Base-by-base conservation (phyloP, 805 yeast species). In the Teunomyces cretensis region DNA sequence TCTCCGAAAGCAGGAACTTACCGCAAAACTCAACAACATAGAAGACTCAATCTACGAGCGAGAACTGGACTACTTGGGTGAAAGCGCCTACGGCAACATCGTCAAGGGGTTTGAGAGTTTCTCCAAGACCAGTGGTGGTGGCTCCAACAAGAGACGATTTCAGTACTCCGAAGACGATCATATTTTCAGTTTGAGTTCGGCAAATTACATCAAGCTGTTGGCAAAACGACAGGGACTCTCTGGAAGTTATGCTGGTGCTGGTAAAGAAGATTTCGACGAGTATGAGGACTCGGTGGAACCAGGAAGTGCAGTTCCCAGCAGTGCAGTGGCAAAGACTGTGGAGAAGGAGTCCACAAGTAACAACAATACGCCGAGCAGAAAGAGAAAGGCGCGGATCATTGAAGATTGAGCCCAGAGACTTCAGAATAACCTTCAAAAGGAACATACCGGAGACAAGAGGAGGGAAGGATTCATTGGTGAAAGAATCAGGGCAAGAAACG, bases 21-120 rank as follows among this genome's bases (percentile, higher is more conserved):
- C 88, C 50, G 76, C 78, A 26, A 79, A 80, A 52, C 73, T 84
- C 39, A 78, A 78, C 16, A 65, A 64, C 37, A 60, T 89, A 5
- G 96, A 91, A 57, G 96, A 89, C 50, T 79, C 80, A 42, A 83
- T 91, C 5, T 90, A 81, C 66, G 84, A 81, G 39, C 80, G 81
- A 52, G 98, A 91, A 59, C 81, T 85, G 8, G 78, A 80, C 11
- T 91, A 91, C 60, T 78, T 91, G 39, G 79, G 84, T 24, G 90
- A 86, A 42, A 80, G 88, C 46, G 64, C 74, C 24, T 79, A 79
- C 44, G 91, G 97, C 0, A 91, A 88, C 62, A 84, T 92, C 22
- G 86, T 89, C n/a, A 85, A 86, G 51, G 98, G 98, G 1, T 91
- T 90, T 56, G 97, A 91, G 40, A 85, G 81, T 54, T 86, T 87